Base-by-base conservation (phyloP, 345 rosid genomes). In the Populus ilicifolia region DNA sequence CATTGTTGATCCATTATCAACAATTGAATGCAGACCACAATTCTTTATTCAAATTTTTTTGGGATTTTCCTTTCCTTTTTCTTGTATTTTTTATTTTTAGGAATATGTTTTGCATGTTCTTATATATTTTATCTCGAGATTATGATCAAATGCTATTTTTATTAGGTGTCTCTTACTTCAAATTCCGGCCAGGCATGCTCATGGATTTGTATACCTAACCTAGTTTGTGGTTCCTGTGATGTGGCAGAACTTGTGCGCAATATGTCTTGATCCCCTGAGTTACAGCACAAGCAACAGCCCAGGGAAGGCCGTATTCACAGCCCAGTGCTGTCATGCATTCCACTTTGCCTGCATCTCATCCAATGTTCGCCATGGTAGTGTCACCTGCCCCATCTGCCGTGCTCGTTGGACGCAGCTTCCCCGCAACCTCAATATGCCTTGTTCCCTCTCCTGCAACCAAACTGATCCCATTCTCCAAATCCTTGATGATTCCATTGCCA, bases 341-440 rank as follows among this genome's bases (percentile, higher is more conserved):
- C 98, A 93, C 75, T 90, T 87, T 46, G 84, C 85, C 59, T 93
- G 98, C 88, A 91, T 93, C 70, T 84, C 96, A 78, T 88, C 98
- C 71, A 93, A 93, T 77, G 97, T 93, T 38, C 94, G 92, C 74
- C 97, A 93, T 72, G 98, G 98, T 36, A 93, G 88, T 68, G 86
- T 91, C 64, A 91, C 92, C 82, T 93, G 98, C 82, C 98, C 97
- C 20, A 88, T 93, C 78, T 93, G 98, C 75, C 94, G 98, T 43
- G 92, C 98, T 43, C 91, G 87, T 76, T 93, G 98, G 97, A 91
- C 97, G 46, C 97, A 89, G 82, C 94, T 91, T 77, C 97, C 98
- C 12, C 92, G 91, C 91, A 84, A 82, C 80, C 80, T 90, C 44
- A 83, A 82, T 80, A 88, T 81, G 0, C 84, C 91, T 7, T 88